These are phyloP conservation scores for Candida koratica DNA, from an alignment of 805 yeast species.

Conservation along the genomic window DNA sequence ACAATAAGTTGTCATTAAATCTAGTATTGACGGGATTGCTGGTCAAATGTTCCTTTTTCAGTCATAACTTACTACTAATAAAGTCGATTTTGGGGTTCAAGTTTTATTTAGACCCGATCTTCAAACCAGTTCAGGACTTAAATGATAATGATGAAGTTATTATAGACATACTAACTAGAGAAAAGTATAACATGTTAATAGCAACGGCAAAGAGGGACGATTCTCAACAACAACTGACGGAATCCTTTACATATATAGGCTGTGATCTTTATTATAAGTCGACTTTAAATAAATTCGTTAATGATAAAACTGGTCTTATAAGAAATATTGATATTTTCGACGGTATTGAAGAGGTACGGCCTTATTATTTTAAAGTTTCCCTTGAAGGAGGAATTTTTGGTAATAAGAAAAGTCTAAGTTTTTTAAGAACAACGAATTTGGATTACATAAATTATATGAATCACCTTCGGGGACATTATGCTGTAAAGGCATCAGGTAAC, in stretches of 20 bases:
- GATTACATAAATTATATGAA: constrained; percentile 2
- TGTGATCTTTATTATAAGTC: constrained; percentile 5
- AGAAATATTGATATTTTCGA: constrained; percentile 11
- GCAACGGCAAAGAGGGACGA: constrained; percentile 1
- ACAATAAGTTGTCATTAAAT: neutral
- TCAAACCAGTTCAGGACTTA: neutral
- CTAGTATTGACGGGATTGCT: neutral
- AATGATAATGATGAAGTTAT: constrained; percentile 5
- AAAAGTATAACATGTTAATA: constrained; percentile 1
- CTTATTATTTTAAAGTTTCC: constrained; percentile 6
- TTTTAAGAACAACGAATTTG: constrained; percentile 3
- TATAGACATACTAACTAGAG: neutral
- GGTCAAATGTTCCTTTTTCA: neutral
- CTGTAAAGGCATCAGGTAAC: constrained; percentile 1
- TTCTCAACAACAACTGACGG: neutral
- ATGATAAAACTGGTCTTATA: constrained; percentile 6
- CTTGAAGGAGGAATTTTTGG: neutral
- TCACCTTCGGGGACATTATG: constrained; percentile 1
- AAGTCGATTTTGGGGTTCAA: neutral
- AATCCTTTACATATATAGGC: constrained; percentile 3
- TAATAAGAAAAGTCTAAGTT: constrained; percentile 5
- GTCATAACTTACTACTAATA: neutral
- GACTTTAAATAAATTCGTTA: constrained; percentile 2
- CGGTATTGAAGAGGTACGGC: constrained; percentile 1
- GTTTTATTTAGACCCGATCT: neutral